Base-by-base conservation (phyloP, 495 filamentous ascomycete genomes). In the Aspergillus taichungensis region DNA sequence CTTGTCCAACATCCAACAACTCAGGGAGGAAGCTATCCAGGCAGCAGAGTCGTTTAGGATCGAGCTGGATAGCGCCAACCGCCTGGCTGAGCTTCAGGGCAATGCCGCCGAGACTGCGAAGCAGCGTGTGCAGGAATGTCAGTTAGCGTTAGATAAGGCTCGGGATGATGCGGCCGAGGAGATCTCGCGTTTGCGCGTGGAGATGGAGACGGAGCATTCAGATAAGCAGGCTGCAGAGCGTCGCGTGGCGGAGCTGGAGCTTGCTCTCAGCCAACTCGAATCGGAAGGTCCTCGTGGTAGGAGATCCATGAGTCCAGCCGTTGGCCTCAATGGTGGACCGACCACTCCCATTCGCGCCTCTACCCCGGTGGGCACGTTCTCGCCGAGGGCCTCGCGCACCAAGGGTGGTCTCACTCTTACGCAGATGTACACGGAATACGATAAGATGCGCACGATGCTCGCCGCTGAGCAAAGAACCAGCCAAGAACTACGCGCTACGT, bases 61-160 rank as follows among this genome's bases (percentile, higher is more conserved):
- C 35, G 89, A 95, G 55, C 68, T 94, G 12, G 87, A 94, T 32
- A 82, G 81, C 38, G 75, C 80, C 3, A 80, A 79, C 46, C 80
- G 94, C 34, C 74, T 99, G 28, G 85, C 88, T 6, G 82, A 94
- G 46, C 70, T 99, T 38, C 89, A 91, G 51, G 78, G 86, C 37
- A 85, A 92, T 49, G 81, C 87, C 31, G 85, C 87, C 0, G 73
- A 84, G 39, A 92, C 86, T 0, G 81, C 90, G 45, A 85, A 82
- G 56, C 77, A 82, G 43, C 78, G 90, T 29, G 74, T 92, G 6
- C 83, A 88, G 53, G 88, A 95, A 43, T 81, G 95, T 34, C 83
- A 94, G 54, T 66, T 79, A 5, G 65, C 80, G 8, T 59, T 95
- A 33, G 87, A 95, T 42, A 79, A 85, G 45, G 77, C 82, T 10